These are phyloP conservation scores for Malus hybrid DNA, from an alignment of 331 rosid genomes.

Conservation along the genomic window DNA sequence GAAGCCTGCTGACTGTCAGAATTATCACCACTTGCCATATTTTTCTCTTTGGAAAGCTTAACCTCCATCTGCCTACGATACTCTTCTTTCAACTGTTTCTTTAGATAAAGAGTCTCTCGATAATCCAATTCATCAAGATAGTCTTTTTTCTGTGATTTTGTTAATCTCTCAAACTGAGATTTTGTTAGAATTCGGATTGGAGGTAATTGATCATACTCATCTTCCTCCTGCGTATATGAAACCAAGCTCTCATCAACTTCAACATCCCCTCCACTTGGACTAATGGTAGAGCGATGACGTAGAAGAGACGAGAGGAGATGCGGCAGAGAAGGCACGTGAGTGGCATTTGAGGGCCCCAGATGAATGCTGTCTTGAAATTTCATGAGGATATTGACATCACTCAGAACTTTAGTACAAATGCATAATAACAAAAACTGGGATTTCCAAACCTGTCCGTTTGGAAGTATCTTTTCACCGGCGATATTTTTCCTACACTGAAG, in stretches of 20 bases:
- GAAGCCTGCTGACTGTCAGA: conserved; percentile 47
- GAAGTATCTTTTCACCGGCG: conserved; percentile 84
- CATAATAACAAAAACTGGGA: conserved; percentile 73
- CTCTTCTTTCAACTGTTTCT: conserved; percentile 87
- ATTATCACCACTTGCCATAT: conserved; percentile 22
- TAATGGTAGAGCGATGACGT: conserved; percentile 34
- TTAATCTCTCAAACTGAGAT: conserved; percentile 73
- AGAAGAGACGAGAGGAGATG: conserved; percentile 87
- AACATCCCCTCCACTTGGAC: conserved; percentile 35
- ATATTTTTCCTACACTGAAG: conserved; percentile 60
- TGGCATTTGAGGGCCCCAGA: conserved; percentile 51
- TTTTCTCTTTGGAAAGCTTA: conserved; percentile 30
- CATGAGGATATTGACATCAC: conserved; percentile 68
- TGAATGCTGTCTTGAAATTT: conserved; percentile 74
- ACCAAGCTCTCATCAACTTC: conserved; percentile 53
- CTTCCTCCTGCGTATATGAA: conserved; percentile 49
- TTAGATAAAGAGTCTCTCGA: conserved; percentile 81
- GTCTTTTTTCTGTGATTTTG: conserved; percentile 54
- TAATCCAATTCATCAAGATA: conserved; percentile 94
- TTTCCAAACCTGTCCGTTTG: conserved; percentile 95
- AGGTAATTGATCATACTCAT: conserved; percentile 86
- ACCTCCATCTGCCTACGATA: conserved; percentile 40
- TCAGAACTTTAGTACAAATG: conserved; percentile 74
- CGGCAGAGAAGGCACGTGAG: conserved; percentile 74
- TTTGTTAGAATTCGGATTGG: conserved; percentile 67